Evolutionary conservation across 2,329 filamentous ascomycete species (phyloP).

Genomic region (Diaporthe helianthi): DNA sequence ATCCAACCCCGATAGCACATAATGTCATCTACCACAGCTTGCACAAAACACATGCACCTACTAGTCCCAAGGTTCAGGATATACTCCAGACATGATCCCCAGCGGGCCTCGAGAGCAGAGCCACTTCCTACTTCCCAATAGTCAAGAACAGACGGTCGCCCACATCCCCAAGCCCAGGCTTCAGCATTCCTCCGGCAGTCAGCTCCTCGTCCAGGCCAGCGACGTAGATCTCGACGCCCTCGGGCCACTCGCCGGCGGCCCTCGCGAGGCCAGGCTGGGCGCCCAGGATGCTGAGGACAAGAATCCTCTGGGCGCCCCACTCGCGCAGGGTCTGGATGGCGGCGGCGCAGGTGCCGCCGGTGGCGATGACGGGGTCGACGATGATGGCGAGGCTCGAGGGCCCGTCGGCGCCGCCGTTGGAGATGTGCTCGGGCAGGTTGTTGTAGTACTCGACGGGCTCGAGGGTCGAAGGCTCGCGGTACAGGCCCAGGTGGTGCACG

Average conservation of each 20-base stretch:
- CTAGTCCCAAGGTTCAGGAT: not conserved
- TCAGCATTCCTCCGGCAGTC: constrained; percentile 85
- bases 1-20: not conserved
- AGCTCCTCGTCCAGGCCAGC: constrained; percentile 79
- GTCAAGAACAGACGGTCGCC: constrained; percentile 91
- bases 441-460: constrained; percentile 98
- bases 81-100: not conserved
- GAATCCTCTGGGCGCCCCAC: constrained; percentile 86
- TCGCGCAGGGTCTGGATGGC: constrained; percentile 89
- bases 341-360: constrained; percentile 86
- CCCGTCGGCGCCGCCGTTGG: constrained; percentile 44
- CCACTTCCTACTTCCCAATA: constrained; percentile 71
- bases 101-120: no score
- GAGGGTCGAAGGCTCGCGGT: constrained; percentile 86
- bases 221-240: constrained; percentile 80
- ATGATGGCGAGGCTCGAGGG: constrained; percentile 74
- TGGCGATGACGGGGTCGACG: constrained; percentile 92
- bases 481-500: constrained; percentile 93
- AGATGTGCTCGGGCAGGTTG: constrained; percentile 81
- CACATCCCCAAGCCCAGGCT: constrained; percentile 87
- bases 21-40: not conserved
- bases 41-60: not conserved
- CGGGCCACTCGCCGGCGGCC: constrained; percentile 80
- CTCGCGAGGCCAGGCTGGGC: constrained; percentile 73
- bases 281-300: constrained; percentile 78